Conservation (phyloP, 1,284 basidiomycete species). For the Gymnopus androsaceus region DNA sequence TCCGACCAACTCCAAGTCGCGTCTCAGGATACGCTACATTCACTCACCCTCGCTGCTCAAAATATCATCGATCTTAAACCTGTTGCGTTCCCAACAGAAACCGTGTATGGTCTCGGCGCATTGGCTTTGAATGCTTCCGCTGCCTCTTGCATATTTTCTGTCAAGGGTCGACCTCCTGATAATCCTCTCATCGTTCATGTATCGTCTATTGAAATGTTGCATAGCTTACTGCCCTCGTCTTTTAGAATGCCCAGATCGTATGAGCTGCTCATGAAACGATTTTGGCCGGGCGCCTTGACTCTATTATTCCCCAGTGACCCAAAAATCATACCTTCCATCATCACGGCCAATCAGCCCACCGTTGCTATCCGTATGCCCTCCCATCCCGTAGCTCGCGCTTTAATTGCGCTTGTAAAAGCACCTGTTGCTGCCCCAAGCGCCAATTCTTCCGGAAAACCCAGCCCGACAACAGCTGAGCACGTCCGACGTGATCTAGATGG, state of each 20-base stretch:
- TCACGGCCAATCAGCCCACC: conserved; percentile 80
- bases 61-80: conserved; percentile 48
- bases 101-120: conserved; percentile 96
- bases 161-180: conserved; percentile 92
- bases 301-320: conserved; percentile 83
- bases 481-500: conserved; percentile 80
- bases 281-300: conserved; percentile 96
- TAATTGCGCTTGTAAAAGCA: conserved; percentile 75
- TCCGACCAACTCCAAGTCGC: conserved; percentile 44
- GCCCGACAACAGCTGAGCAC: conserved; percentile 90
- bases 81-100: conserved; percentile 96
- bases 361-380: conserved; percentile 94
- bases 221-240: conserved; percentile 63
- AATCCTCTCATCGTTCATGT: conserved; percentile 99
- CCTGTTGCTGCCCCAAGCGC: conserved; percentile 96
- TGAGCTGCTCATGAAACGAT: conserved; percentile 71
- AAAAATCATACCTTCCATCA: conserved; percentile 57
- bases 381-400: conserved; percentile 88
- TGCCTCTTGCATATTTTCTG: conserved; percentile 77
- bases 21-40: conserved; percentile 44
- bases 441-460: conserved; percentile 92
- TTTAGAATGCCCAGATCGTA: conserved; percentile 69
- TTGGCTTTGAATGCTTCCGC: conserved; percentile 74
- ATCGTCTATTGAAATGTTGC: conserved; percentile 83
- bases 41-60: conserved; percentile 50